phyloP scores from a whole-genome alignment of 108 stramenopile species.

The Ochromonas danica region DNA sequence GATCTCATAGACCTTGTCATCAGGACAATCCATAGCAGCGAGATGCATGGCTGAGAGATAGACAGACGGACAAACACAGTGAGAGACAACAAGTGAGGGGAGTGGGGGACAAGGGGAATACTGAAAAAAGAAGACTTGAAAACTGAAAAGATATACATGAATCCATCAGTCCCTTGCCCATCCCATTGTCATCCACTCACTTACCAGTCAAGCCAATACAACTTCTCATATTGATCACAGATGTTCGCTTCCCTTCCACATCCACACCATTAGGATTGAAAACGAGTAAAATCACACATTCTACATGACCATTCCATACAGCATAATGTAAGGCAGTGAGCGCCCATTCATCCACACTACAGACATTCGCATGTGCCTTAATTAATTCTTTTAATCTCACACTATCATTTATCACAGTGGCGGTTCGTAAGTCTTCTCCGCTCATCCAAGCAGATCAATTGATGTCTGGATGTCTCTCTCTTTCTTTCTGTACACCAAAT shows the following conservation, averaged over 20 bases:
- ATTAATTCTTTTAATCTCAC: not conserved
- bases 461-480: too few relatives aligned
- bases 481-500: too few relatives aligned
- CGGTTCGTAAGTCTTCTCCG: too few relatives aligned
- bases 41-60: constrained; percentile 11
- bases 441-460: too few relatives aligned
- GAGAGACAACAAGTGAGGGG: too few relatives aligned
- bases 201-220: constrained; percentile 4
- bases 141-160: too few relatives aligned
- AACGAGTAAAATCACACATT: constrained; percentile 37
- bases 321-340: constrained; percentile 39
- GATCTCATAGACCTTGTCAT: not conserved
- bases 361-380: constrained; percentile 30
- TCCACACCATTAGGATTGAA: constrained; percentile 17
- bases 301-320: constrained; percentile 47
- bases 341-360: constrained; percentile 30
- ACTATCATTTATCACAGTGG: too few relatives aligned
- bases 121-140: too few relatives aligned
- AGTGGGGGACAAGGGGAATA: too few relatives aligned
- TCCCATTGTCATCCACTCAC: too few relatives aligned
- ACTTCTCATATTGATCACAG: not conserved
- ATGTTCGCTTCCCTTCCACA: not conserved
- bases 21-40: constrained; percentile 23
- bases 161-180: too few relatives aligned
- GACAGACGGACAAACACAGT: too few relatives aligned